Evolutionary conservation across 2,329 filamentous ascomycete genomes (phyloP).

Genomic region (Aspergillus cejpii): DNA sequence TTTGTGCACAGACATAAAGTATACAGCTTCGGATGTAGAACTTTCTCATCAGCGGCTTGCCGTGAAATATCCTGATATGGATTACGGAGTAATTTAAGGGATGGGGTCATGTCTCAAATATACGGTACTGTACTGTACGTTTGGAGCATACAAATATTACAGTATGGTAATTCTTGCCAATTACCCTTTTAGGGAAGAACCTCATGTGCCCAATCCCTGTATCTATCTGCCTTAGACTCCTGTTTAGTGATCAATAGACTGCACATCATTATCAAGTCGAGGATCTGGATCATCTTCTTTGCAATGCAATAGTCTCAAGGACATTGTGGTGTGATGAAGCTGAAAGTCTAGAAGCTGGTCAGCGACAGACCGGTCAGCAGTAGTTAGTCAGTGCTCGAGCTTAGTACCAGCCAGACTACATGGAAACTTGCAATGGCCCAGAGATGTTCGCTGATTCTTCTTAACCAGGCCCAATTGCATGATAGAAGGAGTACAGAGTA

Average conservation of each 20-base stretch:
- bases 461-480: neutral
- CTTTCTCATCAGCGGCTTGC: constrained; percentile 17
- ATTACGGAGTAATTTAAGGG: no score
- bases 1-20: neutral
- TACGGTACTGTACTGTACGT: neutral
- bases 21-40: constrained; percentile 15
- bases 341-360: constrained; percentile 3
- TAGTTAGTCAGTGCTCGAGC: no score
- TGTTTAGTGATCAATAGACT: constrained; percentile 4
- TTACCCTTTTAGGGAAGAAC: constrained; percentile 3
- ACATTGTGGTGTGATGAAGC: constrained; percentile 1
- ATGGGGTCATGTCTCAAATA: no score
- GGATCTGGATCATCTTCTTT: neutral
- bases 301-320: neutral
- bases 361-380: no score
- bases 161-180: neutral
- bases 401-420: no score
- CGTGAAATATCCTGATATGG: constrained; percentile 10
- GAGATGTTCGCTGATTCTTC: constrained; percentile 11
- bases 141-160: neutral
- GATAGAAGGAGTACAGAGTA: no score
- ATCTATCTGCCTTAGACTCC: neutral
- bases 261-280: constrained; percentile 10
- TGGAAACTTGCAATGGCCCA: no score
- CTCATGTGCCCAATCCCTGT: constrained; percentile 13